These are phyloP conservation scores for Adansonia grandidieri DNA, from an alignment of 441 rosid genomes.

Conservation along the genomic window DNA sequence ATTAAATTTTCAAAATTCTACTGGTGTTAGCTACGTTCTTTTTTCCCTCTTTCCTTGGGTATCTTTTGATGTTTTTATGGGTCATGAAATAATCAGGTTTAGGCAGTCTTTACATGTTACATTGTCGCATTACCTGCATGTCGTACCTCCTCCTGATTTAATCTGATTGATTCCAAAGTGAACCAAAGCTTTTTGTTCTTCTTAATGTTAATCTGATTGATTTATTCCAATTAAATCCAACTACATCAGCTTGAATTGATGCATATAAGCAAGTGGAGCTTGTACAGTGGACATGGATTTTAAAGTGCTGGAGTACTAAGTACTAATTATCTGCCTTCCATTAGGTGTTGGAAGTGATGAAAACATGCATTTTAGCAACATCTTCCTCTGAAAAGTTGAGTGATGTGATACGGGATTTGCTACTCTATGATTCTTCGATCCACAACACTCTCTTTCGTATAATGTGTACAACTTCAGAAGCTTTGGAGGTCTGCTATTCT, in stretches of 20 bases:
- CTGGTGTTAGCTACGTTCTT: background rate
- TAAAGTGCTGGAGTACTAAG: slow-evolving; percentile 7
- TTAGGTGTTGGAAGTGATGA: slow-evolving; percentile 81
- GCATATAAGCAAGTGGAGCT: slow-evolving; percentile 6
- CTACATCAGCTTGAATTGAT: slow-evolving; percentile 13
- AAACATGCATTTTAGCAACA: slow-evolving; percentile 61
- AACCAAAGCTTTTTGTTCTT: slow-evolving; percentile 6
- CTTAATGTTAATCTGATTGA: background rate
- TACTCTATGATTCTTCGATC: slow-evolving; percentile 85
- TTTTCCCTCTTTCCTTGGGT: background rate
- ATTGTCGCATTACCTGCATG: background rate
- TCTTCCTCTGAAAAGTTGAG: slow-evolving; percentile 61
- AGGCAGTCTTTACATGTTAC: slow-evolving; percentile 9
- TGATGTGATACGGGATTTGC: slow-evolving; percentile 57
- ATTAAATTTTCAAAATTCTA: slow-evolving; percentile 7
- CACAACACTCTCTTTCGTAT: slow-evolving; percentile 67
- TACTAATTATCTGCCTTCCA: slow-evolving; percentile 24
- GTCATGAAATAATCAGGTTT: slow-evolving; percentile 4
- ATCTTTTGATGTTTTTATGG: background rate
- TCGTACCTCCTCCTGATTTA: background rate
- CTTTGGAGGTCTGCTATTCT: slow-evolving; percentile 75
- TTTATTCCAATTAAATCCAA: background rate
- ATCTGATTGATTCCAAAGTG: background rate
- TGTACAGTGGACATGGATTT: background rate
- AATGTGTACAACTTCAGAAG: slow-evolving; percentile 68